phyloP scores from a whole-genome alignment of 2,329 filamentous ascomycete species.

The Cercospora nicotianae region DNA sequence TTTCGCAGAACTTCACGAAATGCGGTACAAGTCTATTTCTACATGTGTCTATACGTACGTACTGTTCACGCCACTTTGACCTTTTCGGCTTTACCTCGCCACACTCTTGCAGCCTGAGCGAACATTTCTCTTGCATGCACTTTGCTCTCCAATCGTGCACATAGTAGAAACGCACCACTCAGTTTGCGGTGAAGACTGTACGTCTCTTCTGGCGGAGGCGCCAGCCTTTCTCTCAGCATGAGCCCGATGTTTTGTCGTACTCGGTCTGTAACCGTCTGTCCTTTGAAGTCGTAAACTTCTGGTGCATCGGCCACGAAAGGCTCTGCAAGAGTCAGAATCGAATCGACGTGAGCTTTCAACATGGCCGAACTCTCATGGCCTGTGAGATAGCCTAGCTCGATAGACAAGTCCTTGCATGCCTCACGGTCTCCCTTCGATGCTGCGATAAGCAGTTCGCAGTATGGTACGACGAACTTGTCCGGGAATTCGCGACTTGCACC shows the following conservation, averaged over 20 bases:
- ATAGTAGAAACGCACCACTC: conserved; percentile 90
- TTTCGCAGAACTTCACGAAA: background rate
- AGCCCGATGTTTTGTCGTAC: conserved; percentile 85
- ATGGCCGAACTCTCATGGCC: conserved; percentile 82
- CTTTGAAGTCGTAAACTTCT: conserved; percentile 83
- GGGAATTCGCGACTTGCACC: conserved; percentile 88
- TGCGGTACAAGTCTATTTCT: conserved; percentile 16
- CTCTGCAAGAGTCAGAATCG: conserved; percentile 85
- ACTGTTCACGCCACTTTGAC: conserved; percentile 19
- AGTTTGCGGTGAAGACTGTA: conserved; percentile 94
- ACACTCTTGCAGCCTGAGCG: conserved; percentile 52
- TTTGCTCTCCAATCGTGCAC: conserved; percentile 78
- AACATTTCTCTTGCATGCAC: conserved; percentile 84
- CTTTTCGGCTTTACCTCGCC: conserved; percentile 31
- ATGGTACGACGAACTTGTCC: conserved; percentile 72
- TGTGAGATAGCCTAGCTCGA: conserved; percentile 73
- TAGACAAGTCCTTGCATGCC: conserved; percentile 33
- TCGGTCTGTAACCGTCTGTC: conserved; percentile 95
- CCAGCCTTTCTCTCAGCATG: conserved; percentile 85
- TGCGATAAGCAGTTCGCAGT: conserved; percentile 76
- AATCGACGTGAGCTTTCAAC: conserved; percentile 86
- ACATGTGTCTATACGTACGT: background rate
- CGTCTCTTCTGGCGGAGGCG: conserved; percentile 94
- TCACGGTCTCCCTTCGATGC: conserved; percentile 59
- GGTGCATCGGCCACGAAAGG: conserved; percentile 78